Base-by-base conservation (phyloP, 179 eudicot species). In the Spinacia oleracea region DNA sequence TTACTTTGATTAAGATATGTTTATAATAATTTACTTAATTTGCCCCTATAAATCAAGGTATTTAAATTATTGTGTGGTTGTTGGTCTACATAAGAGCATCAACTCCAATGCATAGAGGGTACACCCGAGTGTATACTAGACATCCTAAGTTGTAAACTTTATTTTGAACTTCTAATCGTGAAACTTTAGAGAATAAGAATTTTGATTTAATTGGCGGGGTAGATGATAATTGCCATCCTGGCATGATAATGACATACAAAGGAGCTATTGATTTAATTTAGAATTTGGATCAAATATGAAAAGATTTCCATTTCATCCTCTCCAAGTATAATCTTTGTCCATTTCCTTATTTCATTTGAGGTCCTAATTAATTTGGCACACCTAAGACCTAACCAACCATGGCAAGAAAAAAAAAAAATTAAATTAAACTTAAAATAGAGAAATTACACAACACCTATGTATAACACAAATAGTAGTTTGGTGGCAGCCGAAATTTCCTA, bases 301-400 rank as follows among this genome's bases (percentile, higher is more conserved):
- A 64, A 64, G 40, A 32, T 35, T 20, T 66, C 15, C 3, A 32
- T 20, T 9, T 25, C 27, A 66, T 66, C 46, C 45, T 35, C 14
- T 34, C 46, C 73, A 70, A n/a, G 73, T 45, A 43, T 70, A 43
- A 25, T 43, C 6, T 45, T 70, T 70, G 73, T 25, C 73, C 35
- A 43, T 43, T 70, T 43, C 20, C 53, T 10, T 46, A 6, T 69
- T 45, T 70, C 55, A 0, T 70, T 45, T 42, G 55, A 25, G 73
- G 56, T 45, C n/a, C 73, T n/a, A 23, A 45, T 45, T 70, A 70
- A 43, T 43, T 70, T 70, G 55, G 73, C 53, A 45, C 27, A 16
- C 25, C 42, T 65, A 16, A 45, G 16, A 16, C 25, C 42, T 65
- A 16, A 65, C 45, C 70, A 34, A 65, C 9, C 21, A 59, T 27